A percentile compares a stretch with the other conserved stretches of the same genome.
Conservation (phyloP, 768 basidiomycete species). For the Mycena belliarum region DNA sequence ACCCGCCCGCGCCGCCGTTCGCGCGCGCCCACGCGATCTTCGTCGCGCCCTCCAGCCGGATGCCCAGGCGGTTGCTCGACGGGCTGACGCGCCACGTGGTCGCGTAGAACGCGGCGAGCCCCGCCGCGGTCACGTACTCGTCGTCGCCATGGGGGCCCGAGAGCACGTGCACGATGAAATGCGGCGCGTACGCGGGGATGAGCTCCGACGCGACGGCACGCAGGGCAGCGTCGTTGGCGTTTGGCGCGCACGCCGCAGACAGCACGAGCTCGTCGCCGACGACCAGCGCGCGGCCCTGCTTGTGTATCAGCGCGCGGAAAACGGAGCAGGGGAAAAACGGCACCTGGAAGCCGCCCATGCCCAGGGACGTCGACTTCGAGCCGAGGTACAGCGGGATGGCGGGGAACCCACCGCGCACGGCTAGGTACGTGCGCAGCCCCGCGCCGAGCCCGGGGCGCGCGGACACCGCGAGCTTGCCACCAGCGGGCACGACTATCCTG, state of each 20-base stretch:
- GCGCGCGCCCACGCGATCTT: constrained; percentile 55
- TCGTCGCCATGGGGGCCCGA: constrained; percentile 65
- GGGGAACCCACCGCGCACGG: constrained; percentile 62
- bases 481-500: constrained; percentile 44
- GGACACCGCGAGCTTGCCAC: constrained; percentile 44
- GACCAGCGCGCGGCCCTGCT: constrained; percentile 52
- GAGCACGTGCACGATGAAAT: constrained; percentile 57
- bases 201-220: constrained; percentile 29
- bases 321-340: constrained; percentile 2
- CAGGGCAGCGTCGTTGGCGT: constrained; percentile 6
- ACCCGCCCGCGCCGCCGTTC: constrained; percentile 66
- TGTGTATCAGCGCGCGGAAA: too few relatives aligned
- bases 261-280: constrained; percentile 54
- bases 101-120: constrained; percentile 50
- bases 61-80: constrained; percentile 64
- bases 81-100: constrained; percentile 55
- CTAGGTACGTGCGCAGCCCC: constrained; percentile 59
- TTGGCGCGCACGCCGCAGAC: constrained; percentile 28
- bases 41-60: constrained; percentile 48
- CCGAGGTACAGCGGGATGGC: constrained; percentile 56
- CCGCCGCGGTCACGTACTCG: constrained; percentile 51
- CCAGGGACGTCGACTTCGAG: constrained; percentile 67
- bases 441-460: constrained; percentile 24
- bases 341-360: constrained; percentile 61
- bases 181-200: constrained; percentile 45